These are phyloP conservation scores for Kazachstania martiniae DNA, from an alignment of 805 yeast genomes.

Conservation along the genomic window DNA sequence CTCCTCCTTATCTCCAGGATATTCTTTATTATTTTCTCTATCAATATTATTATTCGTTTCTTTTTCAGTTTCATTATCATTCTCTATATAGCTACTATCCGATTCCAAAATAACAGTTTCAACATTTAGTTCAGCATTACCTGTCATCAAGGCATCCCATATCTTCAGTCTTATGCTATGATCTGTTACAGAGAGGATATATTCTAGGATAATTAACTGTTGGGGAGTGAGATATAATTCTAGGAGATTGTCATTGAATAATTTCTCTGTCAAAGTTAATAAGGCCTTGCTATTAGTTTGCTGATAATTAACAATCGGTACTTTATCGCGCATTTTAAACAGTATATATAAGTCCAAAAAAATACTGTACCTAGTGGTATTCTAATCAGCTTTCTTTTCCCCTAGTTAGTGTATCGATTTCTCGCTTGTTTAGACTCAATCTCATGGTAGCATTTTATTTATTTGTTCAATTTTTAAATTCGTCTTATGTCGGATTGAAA, in stretches of 20 bases:
- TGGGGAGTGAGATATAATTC: slow-evolving; percentile 43
- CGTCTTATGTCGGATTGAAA: too few species aligned
- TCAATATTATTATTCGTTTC: slow-evolving; percentile 1
- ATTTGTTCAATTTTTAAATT: too few species aligned
- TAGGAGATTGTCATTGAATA: slow-evolving; percentile 32
- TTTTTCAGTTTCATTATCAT: not conserved
- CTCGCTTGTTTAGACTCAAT: too few species aligned
- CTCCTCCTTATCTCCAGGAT: slow-evolving; percentile 4
- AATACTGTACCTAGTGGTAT: too few species aligned
- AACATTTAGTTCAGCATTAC: slow-evolving; percentile 23
- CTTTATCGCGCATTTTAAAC: slow-evolving; percentile 2
- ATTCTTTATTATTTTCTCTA: not conserved
- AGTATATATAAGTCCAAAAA: too few species aligned
- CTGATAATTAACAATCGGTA: slow-evolving; percentile 22
- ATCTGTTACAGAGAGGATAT: slow-evolving; percentile 31
- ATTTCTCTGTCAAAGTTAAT: slow-evolving; percentile 26
- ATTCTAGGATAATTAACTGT: slow-evolving; percentile 41
- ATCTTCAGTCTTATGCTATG: slow-evolving; percentile 18
- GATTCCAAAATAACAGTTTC: not conserved
- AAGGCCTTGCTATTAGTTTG: slow-evolving; percentile 24
- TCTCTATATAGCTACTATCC: not conserved
- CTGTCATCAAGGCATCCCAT: slow-evolving; percentile 38
- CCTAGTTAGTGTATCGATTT: too few species aligned
- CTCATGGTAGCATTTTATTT: too few species aligned
- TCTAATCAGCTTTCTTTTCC: too few species aligned